Conservation (phyloP, 1,284 basidiomycete genomes). For the Apiotrichum gamsii region DNA sequence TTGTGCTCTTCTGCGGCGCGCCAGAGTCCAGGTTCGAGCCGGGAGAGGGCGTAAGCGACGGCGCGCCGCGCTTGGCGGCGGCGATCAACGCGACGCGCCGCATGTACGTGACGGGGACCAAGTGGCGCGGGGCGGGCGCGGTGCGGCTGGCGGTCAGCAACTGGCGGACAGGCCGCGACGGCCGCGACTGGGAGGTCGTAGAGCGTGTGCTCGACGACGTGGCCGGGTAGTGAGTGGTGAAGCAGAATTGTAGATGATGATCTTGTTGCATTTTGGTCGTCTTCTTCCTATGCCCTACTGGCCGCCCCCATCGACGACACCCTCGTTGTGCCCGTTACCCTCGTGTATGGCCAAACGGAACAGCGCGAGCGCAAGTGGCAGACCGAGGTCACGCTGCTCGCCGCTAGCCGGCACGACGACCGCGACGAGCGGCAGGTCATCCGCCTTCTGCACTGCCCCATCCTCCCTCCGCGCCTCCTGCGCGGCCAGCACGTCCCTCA, state of each 20-base stretch:
- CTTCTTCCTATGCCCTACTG: too few species aligned
- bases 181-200: constrained; percentile 27
- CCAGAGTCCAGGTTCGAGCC: constrained; percentile 18
- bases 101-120: constrained; percentile 49
- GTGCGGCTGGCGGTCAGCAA: constrained; percentile 51
- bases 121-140: constrained; percentile 46
- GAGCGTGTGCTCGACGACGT: constrained; percentile 22
- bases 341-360: constrained; percentile 16
- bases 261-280: too few species aligned
- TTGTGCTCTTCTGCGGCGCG: constrained; percentile 49
- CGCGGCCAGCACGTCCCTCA: constrained; percentile 7
- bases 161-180: constrained; percentile 47
- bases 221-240: too few species aligned
- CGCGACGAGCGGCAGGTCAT: constrained; percentile 4
- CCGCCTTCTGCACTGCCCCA: neutral
- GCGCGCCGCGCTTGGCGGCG: constrained; percentile 25
- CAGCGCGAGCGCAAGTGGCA: constrained; percentile 11
- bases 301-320: too few species aligned
- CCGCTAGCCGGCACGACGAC: constrained; percentile 11
- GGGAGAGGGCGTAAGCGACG: constrained; percentile 7
- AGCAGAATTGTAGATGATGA: too few species aligned
- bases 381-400: constrained; percentile 7
- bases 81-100: constrained; percentile 47
- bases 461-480: constrained; percentile 1
- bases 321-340: constrained; percentile 15